Evolutionary conservation across 441 rosid species (phyloP).

Genomic region (Pelargonium citronellum): DNA sequence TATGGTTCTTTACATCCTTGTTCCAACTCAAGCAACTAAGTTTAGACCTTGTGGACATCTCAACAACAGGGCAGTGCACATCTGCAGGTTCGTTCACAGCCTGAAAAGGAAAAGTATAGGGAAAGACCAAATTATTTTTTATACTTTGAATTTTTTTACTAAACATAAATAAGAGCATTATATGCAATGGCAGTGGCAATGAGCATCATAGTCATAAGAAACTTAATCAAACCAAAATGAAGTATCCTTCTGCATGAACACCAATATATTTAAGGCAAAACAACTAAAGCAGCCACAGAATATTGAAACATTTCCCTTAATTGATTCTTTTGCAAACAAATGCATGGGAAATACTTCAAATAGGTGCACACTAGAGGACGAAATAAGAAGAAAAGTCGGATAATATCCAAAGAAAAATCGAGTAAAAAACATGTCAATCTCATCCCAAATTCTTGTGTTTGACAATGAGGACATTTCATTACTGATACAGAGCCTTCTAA

Average conservation of each 20-base stretch:
- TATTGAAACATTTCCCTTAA: background rate
- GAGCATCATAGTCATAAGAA: background rate
- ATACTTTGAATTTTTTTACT: background rate
- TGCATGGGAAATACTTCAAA: background rate
- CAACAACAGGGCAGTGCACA: constrained; percentile 83
- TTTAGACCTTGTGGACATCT: constrained; percentile 95
- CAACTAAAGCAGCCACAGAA: background rate
- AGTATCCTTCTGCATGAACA: constrained; percentile 9
- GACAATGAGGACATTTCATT: background rate
- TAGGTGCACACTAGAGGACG: background rate
- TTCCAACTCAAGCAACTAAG: constrained; percentile 99
- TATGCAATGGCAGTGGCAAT: background rate
- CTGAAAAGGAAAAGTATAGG: constrained; percentile 36
- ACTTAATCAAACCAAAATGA: constrained; percentile 10
- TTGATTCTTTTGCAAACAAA: background rate
- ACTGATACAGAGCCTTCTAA: background rate
- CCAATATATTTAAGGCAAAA: constrained; percentile 8
- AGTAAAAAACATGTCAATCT: background rate
- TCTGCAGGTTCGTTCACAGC: constrained; percentile 78
- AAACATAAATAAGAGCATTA: constrained; percentile 1
- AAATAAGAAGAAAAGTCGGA: background rate
- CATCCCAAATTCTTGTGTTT: background rate
- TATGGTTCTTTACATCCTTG: constrained; percentile 80
- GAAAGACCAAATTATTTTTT: constrained; percentile 5
- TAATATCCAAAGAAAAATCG: background rate